phyloP scores from a whole-genome alignment of 441 rosid species.

The Syzygium syzygioides region DNA sequence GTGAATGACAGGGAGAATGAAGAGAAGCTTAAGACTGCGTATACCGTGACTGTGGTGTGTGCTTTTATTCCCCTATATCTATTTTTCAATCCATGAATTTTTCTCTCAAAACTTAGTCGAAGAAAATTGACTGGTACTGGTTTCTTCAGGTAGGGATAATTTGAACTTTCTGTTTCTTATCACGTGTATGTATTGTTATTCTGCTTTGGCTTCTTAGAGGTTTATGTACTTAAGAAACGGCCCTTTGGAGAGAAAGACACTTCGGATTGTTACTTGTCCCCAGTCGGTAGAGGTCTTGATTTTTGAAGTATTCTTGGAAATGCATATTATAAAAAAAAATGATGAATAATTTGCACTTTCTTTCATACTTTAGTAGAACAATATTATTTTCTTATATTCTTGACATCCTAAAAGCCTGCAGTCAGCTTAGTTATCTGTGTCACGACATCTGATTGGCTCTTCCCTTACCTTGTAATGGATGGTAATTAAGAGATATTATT shows the following conservation, averaged over 20 bases:
- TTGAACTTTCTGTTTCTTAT: not conserved
- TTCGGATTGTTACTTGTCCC: not conserved
- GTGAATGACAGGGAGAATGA: constrained; percentile 71
- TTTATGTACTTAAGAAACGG: not conserved
- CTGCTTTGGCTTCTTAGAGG: not conserved
- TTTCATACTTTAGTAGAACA: not conserved
- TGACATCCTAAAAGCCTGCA: not conserved
- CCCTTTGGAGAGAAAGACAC: not conserved
- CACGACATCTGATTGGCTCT: not conserved
- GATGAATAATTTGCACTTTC: not conserved
- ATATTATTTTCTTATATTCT: not conserved
- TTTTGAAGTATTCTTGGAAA: not conserved
- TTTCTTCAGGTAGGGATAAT: not conserved
- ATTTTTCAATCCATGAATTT: not conserved
- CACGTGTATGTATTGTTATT: not conserved
- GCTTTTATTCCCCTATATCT: not conserved
- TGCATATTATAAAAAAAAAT: not conserved
- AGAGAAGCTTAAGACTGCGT: constrained; percentile 83
- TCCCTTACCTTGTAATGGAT: not conserved
- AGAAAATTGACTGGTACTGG: not conserved
- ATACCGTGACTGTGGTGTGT: constrained; percentile 91
- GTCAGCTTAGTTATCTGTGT: not conserved
- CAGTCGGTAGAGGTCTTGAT: not conserved
- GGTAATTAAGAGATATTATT: constrained; percentile 1
- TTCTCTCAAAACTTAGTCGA: not conserved